A percentile compares a stretch with the other conserved stretches of the same genome.
These are phyloP conservation scores for Populus davidiana DNA, from an alignment of 345 rosid genomes.

Conservation along the genomic window DNA sequence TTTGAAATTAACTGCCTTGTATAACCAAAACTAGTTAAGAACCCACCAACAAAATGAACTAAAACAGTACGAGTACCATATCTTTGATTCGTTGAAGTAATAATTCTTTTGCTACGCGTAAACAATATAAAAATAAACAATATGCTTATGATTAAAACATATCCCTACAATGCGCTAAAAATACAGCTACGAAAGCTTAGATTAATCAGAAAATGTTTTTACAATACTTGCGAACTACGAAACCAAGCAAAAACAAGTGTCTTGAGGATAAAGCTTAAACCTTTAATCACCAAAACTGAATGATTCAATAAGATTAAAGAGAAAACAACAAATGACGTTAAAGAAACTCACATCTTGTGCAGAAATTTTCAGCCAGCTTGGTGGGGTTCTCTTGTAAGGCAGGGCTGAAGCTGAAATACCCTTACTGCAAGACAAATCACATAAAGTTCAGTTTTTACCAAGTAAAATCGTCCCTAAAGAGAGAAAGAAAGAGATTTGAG, in stretches of 20 bases:
- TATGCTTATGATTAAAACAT: neutral
- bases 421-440: slow-evolving; percentile 37
- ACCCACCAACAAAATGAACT: neutral
- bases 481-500: neutral
- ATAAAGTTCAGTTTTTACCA: neutral
- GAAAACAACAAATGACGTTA: neutral
- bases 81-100: neutral
- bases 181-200: neutral
- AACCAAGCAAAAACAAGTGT: neutral
- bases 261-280: neutral
- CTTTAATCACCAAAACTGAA: neutral
- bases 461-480: neutral
- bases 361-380: slow-evolving; percentile 71
- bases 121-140: neutral
- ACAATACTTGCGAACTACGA: neutral
- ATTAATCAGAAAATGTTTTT: neutral
- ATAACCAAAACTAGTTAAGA: neutral
- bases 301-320: neutral
- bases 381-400: slow-evolving; percentile 84
- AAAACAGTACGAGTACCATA: neutral
- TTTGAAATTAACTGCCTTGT: neutral
- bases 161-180: neutral
- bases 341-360: slow-evolving; percentile 50
- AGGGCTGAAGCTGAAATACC: slow-evolving; percentile 86
- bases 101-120: neutral